phyloP scores from a whole-genome alignment of 352 stramenopile genomes.

The Pythium rhizo-oryzae region DNA sequence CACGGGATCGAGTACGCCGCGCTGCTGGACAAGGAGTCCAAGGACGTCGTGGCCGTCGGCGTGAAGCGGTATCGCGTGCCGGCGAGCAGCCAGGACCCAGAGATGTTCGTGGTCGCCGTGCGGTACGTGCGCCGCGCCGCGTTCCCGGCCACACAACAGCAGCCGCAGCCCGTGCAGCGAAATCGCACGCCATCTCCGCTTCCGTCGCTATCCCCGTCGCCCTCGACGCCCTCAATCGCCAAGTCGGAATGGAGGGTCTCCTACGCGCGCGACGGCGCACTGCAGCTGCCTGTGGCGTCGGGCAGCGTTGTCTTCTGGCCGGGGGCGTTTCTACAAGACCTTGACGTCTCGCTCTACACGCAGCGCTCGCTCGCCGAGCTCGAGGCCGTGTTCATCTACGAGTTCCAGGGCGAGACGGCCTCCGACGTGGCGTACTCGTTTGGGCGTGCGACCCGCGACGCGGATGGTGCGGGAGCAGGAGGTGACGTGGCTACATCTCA shows the following conservation, averaged over 20 bases:
- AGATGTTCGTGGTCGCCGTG: constrained; percentile 54
- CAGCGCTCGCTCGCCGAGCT: constrained; percentile 42
- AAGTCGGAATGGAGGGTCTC: constrained; percentile 39
- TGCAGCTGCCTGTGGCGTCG: constrained; percentile 25
- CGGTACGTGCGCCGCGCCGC: constrained; percentile 28
- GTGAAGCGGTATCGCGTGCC: constrained; percentile 49
- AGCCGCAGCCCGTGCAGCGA: constrained; percentile 23
- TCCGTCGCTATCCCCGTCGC: background rate
- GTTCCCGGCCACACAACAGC: constrained; percentile 37
- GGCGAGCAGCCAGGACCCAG: constrained; percentile 48
- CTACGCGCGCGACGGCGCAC: constrained; percentile 40
- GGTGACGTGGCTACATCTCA: background rate
- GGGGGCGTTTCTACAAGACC: constrained; percentile 33
- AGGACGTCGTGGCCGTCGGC: constrained; percentile 51
- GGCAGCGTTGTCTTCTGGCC: constrained; percentile 58
- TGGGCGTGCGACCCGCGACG: constrained; percentile 18
- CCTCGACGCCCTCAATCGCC: background rate
- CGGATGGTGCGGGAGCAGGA: background rate
- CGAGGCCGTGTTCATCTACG: constrained; percentile 51
- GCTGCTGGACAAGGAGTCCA: constrained; percentile 45
- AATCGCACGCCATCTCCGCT: background rate
- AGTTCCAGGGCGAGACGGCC: constrained; percentile 50
- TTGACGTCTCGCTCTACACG: constrained; percentile 47
- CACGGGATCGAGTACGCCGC: constrained; percentile 12
- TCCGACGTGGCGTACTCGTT: constrained; percentile 49